Evolutionary conservation across 345 rosid genomes (phyloP), one percentile per base, ranked within the genome.

Genomic region (Excoecaria cochinchinensis): DNA sequence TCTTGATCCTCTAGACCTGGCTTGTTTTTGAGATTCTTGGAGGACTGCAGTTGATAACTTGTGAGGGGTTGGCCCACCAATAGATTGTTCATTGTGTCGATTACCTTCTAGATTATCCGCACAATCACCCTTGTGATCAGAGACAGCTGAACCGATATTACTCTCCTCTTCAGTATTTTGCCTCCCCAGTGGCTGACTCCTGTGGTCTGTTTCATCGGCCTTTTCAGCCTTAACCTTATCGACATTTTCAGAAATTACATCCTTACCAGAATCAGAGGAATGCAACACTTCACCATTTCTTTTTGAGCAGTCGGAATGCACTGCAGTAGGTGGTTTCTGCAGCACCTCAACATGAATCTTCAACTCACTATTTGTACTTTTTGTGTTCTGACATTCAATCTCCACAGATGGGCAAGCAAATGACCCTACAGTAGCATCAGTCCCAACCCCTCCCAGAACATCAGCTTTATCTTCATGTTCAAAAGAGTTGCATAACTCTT

Each of bases 191-290:
- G 76, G 73, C 69, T 68, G 75, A 68, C 60, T 78, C 72, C 52
- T 58, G 19, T 58, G 61, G 38, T 46, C 77, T 17, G 64, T 69
- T 63, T 69, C 86, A 63, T 75, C 59, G 57, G 65, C 65, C 72
- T 71, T 68, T 82, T 40, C 87, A 17, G 76, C 69, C 78, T 82
- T 85, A 52, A 68, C 53, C 76, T 72, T 84, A 70, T 80, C 81
- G 76, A 58, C 66, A 53, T 51, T 76, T 48, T 63, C 78, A 12
- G 71, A 46, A 67, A 22, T 42, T 17, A 50, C 44, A 69, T 76
- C 87, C 69, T 69, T 84, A 6, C 62, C 25, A 68, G 83, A 40
- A 72, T 48, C 75, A 64, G 86, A 48, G 70, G 65, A 40, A 71
- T 71, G 60, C 53, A 68, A 38, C 67, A 74, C 71, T 42, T 63